Base-by-base conservation (phyloP, 2,329 filamentous ascomycete species). In the Diaporthe citrichinensis region DNA sequence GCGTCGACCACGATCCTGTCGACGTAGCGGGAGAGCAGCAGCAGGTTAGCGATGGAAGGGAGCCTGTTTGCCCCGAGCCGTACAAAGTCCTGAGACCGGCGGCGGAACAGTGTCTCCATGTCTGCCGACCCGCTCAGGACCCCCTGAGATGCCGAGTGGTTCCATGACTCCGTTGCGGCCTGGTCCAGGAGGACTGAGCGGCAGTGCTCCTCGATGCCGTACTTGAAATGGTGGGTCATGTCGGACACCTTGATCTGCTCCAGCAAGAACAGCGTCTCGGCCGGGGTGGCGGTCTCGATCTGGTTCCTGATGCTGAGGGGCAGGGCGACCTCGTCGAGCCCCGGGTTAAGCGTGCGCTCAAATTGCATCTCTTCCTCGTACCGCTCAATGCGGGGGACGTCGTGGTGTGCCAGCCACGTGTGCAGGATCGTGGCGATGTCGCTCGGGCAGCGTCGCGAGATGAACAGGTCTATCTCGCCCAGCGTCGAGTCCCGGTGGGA, bases 361-460 rank as follows among this genome's bases (percentile, higher is more conserved):
- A 84, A 76, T 2, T 77, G 78, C 36, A 80, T 28, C 75, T 84
- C 83, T 31, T 82, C 77, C 61, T 83, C 80, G 65, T 81, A 83
- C n/a, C 84, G 80, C 46, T 82, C 78, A 15, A 80, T 77, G 0
- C 84, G 81, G 1, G 82, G 75, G 25, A 83, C 78, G 1, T 82
- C 82, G 58, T 82, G 80, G 72, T 85, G 84, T 7, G 84, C 84
- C 17, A 85, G 78, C 80, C 83, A 85, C 5, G 83, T 82, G 74
- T 85, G 84, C 15, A 85, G 75, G 44, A 84, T 77, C 2, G 83
- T 82, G 34, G 77, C 76, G 8, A 80, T 71, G 46, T 84, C 80
- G 65, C 81, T 81, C 1, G 82, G 81, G 10, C 80, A 79, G 31
- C 82, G 82, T 14, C 81, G 79, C 1, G 84, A 85, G 41, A 85